Evolutionary conservation across 1,284 basidiomycete genomes (phyloP), one percentile per base, ranked within the genome.

Genomic region (Coniferiporia sulphurascens): DNA sequence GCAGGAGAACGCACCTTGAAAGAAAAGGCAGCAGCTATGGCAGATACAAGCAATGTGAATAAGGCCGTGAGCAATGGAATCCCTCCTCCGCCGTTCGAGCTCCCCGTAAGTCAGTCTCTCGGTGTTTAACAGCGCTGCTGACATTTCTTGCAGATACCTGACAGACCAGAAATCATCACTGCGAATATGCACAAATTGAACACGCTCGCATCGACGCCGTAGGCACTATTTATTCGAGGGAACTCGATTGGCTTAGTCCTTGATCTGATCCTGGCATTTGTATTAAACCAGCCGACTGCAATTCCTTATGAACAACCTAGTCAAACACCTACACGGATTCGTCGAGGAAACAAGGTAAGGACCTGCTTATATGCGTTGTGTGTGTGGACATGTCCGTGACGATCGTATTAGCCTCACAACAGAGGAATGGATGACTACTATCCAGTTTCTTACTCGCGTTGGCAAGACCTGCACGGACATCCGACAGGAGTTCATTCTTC

Each of bases 401-500:
- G n/a, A n/a, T n/a, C n/a, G n/a, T n/a, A n/a, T n/a, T 48, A 83
- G 83, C 59, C 71, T 93, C 52, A 90, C 89, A 8, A 87, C 86
- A 0, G 86, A 93, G 7, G 92, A 95, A 75, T 95, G 93, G 92
- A 87, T 90, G 84, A 72, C 77, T 17, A 78, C 87, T 0, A 85
- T 93, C 66, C 71, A 87, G 62, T 93, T 93, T 74, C 74, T 94
- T 64, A 93, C 89, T 1, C 75, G 76, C 15, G 82, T 80, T 0
- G 91, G 91, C 6, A 78, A 93, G 73, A 89, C 73, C 62, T 90
- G 85, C 72, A 84, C 85, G 0, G 80, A 84, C 27, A 70, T 88
- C 52, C 85, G 90, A 35, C 90, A 92, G 74, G 92, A 95, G 69
- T 90, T 90, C 69, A 91, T 93, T 66, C 81, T 93, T 2, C 78